Base-by-base conservation (phyloP, 2,329 filamentous ascomycete genomes). In the Trichophyton mentagrophytes region DNA sequence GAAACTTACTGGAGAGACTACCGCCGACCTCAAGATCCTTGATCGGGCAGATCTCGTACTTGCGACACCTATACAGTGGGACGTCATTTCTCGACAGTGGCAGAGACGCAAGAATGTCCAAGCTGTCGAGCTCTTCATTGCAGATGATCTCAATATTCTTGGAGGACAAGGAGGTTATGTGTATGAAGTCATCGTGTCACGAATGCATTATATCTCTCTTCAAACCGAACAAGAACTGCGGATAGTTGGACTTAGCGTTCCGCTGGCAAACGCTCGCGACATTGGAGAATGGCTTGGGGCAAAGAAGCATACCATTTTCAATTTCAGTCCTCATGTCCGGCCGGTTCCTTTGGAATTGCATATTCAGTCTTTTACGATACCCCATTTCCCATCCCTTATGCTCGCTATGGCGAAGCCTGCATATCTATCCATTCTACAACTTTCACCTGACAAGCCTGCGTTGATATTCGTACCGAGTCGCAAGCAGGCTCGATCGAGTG, bases 211-310 rank as follows among this genome's bases (percentile, higher is more conserved):
- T 65, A 96, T 99, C 71, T 87, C 90, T 62, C 86, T 89, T 0
- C 90, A 96, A 71, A 87, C 89, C 0, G 88, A 95, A 72, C 85
- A 87, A 44, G 84, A 87, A 8, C 82, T 97, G 77, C 86, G 93
- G 58, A 92, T 97, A 55, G 77, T 99, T 60, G 93, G 90, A 1
- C 77, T 99, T 63, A 91, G 90, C 70, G 93, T 96, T 30, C 95
- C 93, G 25, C 80, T 99, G 22, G 86, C 93, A 3, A 97, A 96
- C 71, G 91, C 92, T 57, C 84, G 90, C 62, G 93, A 99, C 69
- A 83, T 99, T 68, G 92, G 92, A 58, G 93, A 96, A 75, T 99
- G 93, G 93, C 90, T 99, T 66, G 93, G 95, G 66, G 93, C 92
- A 6, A 95, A 86, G 73, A 97, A 96, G 78, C 93, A 99, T 72